Conservation (phyloP, 2,329 filamentous ascomycete species). For the Ascomycota sp. region DNA sequence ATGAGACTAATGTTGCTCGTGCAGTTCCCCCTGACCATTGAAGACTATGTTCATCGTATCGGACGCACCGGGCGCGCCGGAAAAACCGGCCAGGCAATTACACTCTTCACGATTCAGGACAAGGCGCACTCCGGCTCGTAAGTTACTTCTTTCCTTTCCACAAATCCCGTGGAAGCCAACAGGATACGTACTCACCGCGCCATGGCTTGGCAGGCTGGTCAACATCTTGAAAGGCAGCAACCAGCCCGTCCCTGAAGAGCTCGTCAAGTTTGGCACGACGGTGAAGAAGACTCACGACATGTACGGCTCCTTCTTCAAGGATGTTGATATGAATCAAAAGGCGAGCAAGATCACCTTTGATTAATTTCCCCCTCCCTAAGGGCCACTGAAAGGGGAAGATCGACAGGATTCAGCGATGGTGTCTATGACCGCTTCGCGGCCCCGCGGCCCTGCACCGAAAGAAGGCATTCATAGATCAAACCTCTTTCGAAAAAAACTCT, state of each 20-base stretch:
- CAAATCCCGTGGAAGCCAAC: too few species aligned
- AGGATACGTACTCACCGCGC: background rate
- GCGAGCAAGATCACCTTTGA: constrained; percentile 90
- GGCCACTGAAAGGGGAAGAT: background rate
- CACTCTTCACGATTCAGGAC: constrained; percentile 86
- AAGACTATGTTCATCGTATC: constrained; percentile 96
- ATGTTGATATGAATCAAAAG: constrained; percentile 63
- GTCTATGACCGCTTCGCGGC: constrained; percentile 10
- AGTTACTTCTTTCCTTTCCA: constrained; percentile 19
- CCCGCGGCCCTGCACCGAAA: constrained; percentile 16
- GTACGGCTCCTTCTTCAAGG: constrained; percentile 91
- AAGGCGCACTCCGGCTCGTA: constrained; percentile 78
- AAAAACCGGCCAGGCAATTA: constrained; percentile 73
- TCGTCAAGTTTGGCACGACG: constrained; percentile 90
- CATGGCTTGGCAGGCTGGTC: constrained; percentile 43
- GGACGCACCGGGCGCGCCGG: constrained; percentile 87
- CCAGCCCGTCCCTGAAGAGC: constrained; percentile 71
- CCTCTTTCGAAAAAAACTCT: constrained; percentile 33
- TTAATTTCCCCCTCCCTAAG: constrained; percentile 12
- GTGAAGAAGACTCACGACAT: constrained; percentile 95
- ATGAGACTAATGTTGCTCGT: background rate
- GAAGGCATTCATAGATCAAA: constrained; percentile 31
- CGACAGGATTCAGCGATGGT: background rate
- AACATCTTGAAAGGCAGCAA: constrained; percentile 90
- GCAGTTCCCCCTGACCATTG: constrained; percentile 76